Evolutionary conservation across 495 filamentous ascomycete species (phyloP).

Genomic region (Lophium mytilinum): DNA sequence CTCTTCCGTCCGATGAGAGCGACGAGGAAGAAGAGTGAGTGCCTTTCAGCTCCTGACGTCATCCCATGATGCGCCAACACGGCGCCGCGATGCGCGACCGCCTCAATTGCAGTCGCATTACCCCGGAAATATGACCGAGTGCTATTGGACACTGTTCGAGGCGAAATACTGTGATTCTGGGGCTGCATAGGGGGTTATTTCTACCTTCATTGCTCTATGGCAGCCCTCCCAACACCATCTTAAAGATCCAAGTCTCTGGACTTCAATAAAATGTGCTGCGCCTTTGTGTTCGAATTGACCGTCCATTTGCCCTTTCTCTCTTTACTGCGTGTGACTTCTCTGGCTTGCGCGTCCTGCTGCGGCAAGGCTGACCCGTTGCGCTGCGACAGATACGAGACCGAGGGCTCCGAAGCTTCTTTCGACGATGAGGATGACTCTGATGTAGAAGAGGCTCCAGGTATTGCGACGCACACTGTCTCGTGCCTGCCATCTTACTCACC

Average conservation of each 20-base stretch:
- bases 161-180: background rate
- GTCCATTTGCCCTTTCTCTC: too few species aligned
- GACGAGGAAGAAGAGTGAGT: slow-evolving; percentile 61
- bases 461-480: background rate
- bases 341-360: background rate
- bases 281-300: background rate
- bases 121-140: background rate
- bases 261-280: background rate
- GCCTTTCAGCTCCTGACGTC: slow-evolving; percentile 25
- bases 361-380: slow-evolving; percentile 13
- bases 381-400: slow-evolving; percentile 24
- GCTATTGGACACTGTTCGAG: slow-evolving; percentile 3
- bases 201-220: background rate
- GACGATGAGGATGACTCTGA: slow-evolving; percentile 24
- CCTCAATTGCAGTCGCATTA: slow-evolving; percentile 12
- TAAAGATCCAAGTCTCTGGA: too few species aligned
- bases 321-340: background rate
- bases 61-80: slow-evolving; percentile 12
- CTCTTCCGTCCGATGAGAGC: slow-evolving; percentile 53
- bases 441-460: slow-evolving; percentile 19
- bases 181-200: background rate
- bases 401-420: slow-evolving; percentile 26
- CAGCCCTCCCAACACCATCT: background rate
- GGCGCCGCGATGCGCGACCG: slow-evolving; percentile 4
- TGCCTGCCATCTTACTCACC: background rate